Evolutionary conservation across 176 grass and related monocot genomes (phyloP), one percentile per base, ranked within the genome.

Genomic region (Musa beccarii): DNA sequence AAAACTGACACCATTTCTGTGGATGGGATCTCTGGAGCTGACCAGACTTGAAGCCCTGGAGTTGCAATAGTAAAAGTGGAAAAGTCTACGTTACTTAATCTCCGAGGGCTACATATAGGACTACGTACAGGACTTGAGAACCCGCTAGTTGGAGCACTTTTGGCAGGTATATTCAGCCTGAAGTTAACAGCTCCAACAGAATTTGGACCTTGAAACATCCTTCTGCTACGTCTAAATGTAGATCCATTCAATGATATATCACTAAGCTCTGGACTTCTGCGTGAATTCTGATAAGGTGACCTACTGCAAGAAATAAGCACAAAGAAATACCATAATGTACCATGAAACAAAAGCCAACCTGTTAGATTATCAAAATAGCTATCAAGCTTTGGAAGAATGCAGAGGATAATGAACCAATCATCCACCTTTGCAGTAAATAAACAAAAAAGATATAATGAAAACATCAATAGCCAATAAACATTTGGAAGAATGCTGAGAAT

Each of bases 41-140:
- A 92, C 86, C 84, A 82, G 5, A 11, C 66, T 59, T 84, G 86
- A 52, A 70, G 74, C 63, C 84, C 90, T 66, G 86, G 83, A 83
- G 82, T 53, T 63, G 74, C 20, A 80, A 55, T 3, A 23, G 56
- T 43, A 78, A 52, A 82, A 55, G 79, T 21, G 5, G 75, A 76
- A 78, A 89, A 71, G 55, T 91, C 90, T 54, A 74, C 81, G 67
- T 89, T 87, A 68, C 88, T 93, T 16, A 76, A 82, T 93, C 88
- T 87, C 78, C 78, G 80, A 54, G 94, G 94, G 77, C 90, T 93
- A 24, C 72, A 78, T n/a, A 82, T 73, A 70, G 90, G 94, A 79
- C 88, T 91, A 52, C 82, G 87, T 34, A 81, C 82, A 63, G 91
- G 95, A 66, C 90, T 94, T 54, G 95, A 93, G 81, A 91, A 81